These are phyloP conservation scores for Iodosphaeria phyllophila DNA, from an alignment of 2,329 filamentous ascomycete genomes.

Conservation along the genomic window DNA sequence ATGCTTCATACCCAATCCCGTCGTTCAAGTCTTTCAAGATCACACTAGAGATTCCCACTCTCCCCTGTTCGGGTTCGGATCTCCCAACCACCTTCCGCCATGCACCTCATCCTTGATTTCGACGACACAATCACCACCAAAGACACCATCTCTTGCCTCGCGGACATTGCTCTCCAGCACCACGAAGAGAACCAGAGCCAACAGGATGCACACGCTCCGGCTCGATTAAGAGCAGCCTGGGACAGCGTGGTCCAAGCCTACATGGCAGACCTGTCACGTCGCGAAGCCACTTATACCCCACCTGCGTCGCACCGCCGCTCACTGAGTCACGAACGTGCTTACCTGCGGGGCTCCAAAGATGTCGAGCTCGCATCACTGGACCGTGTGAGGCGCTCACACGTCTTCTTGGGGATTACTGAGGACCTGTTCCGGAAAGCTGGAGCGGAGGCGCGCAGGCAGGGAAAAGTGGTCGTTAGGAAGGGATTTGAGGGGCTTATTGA, in stretches of 20 bases:
- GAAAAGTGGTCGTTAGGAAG: constrained; percentile 16
- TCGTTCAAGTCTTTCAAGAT: too few species aligned
- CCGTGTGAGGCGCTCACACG: constrained; percentile 20
- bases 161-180: constrained; percentile 19
- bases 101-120: constrained; percentile 36
- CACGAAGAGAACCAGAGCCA: constrained; percentile 12
- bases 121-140: constrained; percentile 37
- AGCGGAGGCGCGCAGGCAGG: constrained; percentile 13
- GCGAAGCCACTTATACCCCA: constrained; percentile 16
- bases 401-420: constrained; percentile 23
- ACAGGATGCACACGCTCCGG: too few species aligned
- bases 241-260: constrained; percentile 25
- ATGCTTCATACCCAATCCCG: too few species aligned
- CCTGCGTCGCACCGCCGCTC: constrained; percentile 14
- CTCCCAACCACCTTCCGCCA: constrained; percentile 5
- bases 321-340: constrained; percentile 21
- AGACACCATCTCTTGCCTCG: constrained; percentile 32
- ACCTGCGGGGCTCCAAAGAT: constrained; percentile 20
- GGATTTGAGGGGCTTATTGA: too few species aligned
- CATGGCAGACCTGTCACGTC: constrained; percentile 19
- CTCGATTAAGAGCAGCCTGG: constrained; percentile 24
- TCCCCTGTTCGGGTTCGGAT: too few species aligned
- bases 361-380: constrained; percentile 27
- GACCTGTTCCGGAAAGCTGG: constrained; percentile 19
- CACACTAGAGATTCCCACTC: constrained; percentile 1